Evolutionary conservation across 2,329 filamentous ascomycete genomes (phyloP), one percentile per base, ranked within the genome.

Genomic region (Apiospora aurea): DNA sequence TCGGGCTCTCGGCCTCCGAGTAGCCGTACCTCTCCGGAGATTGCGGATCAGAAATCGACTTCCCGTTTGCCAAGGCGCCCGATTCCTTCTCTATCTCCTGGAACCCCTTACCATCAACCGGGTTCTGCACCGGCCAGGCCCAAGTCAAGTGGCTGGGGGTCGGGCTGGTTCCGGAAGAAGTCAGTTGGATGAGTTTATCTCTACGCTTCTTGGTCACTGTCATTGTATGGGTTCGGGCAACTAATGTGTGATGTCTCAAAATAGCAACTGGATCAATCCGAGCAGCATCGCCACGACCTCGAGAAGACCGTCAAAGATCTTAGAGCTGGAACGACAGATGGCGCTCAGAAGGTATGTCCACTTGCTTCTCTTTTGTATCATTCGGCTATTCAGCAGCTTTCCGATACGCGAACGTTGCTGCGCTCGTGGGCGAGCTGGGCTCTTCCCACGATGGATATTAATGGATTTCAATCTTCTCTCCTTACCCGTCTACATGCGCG

Each of bases 261-360:
- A 57, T 76, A 90, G 88, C 88, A 90, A 88, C 84, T 88, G 76
- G 88, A 90, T 74, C 85, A 88, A 76, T 83, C 86, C 18, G 88
- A 90, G 74, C 84, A 86, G 74, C 88, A 89, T 64, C 88, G 85
- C 70, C 85, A 87, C 74, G 88, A 90, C 71, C 80, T 90, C 49
- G 87, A 89, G 77, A 83, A 85, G 74, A 86, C 86, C 70, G 82
- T 90, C 75, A 90, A 89, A 76, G 83, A 85, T 47, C 83, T 85
- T 16, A 85, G 87, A 72, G 84, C 84, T 67, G 87, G 86, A 67
- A 83, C 85, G 66, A 83, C 83, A 57, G 83, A 83, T 47, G 84
- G 85, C 41, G 85, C 84, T 70, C 85, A 88, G 77, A 89, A 88
- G 84, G 87, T 89, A 84, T 41, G 47, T 69, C 46, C 41, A 29